Evolutionary conservation across 108 stramenopile species (phyloP).

Genomic region (Seminavis robusta): DNA sequence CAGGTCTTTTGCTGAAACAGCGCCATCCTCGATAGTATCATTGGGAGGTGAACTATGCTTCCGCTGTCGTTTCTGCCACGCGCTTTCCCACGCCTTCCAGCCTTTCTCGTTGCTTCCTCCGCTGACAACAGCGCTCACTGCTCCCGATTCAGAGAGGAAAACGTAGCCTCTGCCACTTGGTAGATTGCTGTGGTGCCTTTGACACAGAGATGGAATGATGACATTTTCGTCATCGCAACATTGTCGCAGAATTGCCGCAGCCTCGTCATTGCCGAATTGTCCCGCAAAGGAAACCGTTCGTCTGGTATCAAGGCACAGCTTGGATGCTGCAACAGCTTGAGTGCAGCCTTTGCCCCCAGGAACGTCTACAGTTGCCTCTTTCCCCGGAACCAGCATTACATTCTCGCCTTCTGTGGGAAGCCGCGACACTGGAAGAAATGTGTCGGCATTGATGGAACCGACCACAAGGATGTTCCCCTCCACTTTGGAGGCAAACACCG

Average conservation of each 20-base stretch:
- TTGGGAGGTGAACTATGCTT: too few relatives aligned
- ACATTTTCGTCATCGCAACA: constrained; percentile 38
- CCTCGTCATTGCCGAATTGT: constrained; percentile 69
- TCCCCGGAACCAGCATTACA: constrained; percentile 42
- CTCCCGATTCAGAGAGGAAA: constrained; percentile 50
- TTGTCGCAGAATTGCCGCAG: constrained; percentile 31
- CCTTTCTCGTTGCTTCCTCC: constrained; percentile 73
- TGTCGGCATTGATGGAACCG: constrained; percentile 72
- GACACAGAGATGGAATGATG: constrained; percentile 14
- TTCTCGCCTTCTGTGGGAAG: constrained; percentile 78
- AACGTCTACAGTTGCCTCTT: constrained; percentile 46
- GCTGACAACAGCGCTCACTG: constrained; percentile 69
- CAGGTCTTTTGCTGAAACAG: constrained; percentile 19
- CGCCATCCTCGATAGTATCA: constrained; percentile 12
- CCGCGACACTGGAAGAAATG: constrained; percentile 67
- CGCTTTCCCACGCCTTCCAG: constrained; percentile 47
- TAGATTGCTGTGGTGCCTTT: constrained; percentile 15
- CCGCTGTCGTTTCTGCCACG: constrained; percentile 15
- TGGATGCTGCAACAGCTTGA: constrained; percentile 72
- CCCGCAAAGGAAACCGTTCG: constrained; percentile 50
- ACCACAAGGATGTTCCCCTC: constrained; percentile 66
- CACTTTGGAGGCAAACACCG: too few relatives aligned
- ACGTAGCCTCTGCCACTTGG: constrained; percentile 78
- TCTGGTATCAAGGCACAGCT: constrained; percentile 20
- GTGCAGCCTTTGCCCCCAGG: constrained; percentile 83